A percentile compares a stretch with the other conserved stretches of the same genome.
Evolutionary conservation across 257 asterid species (phyloP).

Genomic region (Scutellaria baicalensis): DNA sequence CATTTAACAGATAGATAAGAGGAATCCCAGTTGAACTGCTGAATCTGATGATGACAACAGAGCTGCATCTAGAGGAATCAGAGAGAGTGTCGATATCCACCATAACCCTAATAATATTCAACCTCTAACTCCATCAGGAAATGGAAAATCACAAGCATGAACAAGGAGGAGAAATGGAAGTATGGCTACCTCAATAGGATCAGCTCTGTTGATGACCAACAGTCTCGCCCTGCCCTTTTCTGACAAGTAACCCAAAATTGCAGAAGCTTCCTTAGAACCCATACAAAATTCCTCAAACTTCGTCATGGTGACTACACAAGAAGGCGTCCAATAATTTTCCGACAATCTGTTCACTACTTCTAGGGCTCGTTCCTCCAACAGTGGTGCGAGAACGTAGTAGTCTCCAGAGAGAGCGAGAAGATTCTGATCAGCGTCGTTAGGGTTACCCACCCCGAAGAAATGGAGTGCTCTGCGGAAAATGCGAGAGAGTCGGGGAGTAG

Average conservation of each 20-base stretch:
- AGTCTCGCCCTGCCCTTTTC: slow-evolving; percentile 42
- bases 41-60: background rate
- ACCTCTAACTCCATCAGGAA: background rate
- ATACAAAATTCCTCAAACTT: slow-evolving; percentile 57
- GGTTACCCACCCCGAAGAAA: slow-evolving; percentile 22
- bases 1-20: background rate
- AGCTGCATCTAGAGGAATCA: background rate
- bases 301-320: slow-evolving; percentile 57
- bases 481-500: slow-evolving; percentile 35
- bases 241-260: slow-evolving; percentile 58
- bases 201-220: slow-evolving; percentile 34
- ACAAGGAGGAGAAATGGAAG: background rate
- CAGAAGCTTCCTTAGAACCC: slow-evolving; percentile 57
- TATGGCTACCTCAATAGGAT: slow-evolving; percentile 44
- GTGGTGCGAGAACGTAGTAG: slow-evolving; percentile 34
- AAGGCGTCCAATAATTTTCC: slow-evolving; percentile 63
- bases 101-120: background rate
- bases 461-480: slow-evolving; percentile 37
- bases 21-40: background rate
- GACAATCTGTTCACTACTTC: slow-evolving; percentile 49
- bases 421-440: background rate
- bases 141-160: background rate
- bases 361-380: slow-evolving; percentile 59
- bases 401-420: slow-evolving; percentile 36
- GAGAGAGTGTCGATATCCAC: background rate